Evolutionary conservation across 2,329 filamentous ascomycete genomes (phyloP).

Genomic region (Fusarium sp.): DNA sequence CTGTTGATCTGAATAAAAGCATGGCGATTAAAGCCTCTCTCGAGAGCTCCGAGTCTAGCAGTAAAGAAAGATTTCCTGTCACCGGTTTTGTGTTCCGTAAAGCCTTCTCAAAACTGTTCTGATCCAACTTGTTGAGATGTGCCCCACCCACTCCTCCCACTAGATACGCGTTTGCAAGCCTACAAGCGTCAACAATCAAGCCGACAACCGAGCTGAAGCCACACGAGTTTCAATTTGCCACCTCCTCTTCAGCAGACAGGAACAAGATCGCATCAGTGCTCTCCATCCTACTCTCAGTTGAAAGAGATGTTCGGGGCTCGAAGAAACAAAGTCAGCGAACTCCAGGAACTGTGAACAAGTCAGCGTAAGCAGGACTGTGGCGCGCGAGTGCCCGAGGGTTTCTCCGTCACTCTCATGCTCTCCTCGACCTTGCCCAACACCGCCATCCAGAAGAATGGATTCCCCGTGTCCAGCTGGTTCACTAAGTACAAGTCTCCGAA

Average conservation of each 20-base stretch:
- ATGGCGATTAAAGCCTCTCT: neutral
- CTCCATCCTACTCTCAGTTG: neutral
- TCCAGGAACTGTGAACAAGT: neutral
- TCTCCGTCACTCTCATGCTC: neutral
- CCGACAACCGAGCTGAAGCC: neutral
- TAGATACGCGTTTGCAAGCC: neutral
- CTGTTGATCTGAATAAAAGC: neutral
- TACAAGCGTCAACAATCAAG: neutral
- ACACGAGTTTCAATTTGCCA: neutral
- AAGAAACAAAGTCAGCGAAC: neutral
- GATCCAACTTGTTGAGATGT: neutral
- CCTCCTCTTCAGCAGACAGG: neutral
- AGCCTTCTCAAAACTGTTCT: neutral
- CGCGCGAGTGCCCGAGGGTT: neutral
- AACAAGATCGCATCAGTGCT: neutral
- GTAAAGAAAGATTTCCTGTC: neutral
- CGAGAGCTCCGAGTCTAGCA: neutral
- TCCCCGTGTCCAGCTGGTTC: neutral
- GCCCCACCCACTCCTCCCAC: neutral
- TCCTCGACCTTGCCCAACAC: neutral
- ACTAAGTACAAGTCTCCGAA: no score
- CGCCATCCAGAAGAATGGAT: neutral
- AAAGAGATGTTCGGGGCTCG: neutral
- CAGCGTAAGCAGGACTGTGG: neutral
- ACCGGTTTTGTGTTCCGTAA: neutral